Conservation (phyloP, 495 filamentous ascomycete genomes). For the Parathielavia appendiculata region DNA sequence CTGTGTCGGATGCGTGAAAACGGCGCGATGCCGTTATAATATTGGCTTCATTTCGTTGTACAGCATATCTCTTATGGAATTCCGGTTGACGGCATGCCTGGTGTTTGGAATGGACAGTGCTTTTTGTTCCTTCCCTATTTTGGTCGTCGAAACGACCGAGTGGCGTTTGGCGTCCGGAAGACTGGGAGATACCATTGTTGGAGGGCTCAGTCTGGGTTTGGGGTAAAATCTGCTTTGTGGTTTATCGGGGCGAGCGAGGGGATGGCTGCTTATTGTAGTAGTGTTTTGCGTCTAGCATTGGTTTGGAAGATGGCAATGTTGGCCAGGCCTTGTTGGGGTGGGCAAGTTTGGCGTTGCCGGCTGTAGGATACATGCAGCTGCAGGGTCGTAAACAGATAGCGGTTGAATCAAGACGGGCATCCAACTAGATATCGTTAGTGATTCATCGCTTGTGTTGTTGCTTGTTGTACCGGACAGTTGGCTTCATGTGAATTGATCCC, state of each 20-base stretch:
- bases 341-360: background rate
- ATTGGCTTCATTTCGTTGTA: conserved; percentile 17
- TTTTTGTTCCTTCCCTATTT: conserved; percentile 15
- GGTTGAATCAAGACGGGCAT: background rate
- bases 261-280: background rate
- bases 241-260: background rate
- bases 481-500: no score
- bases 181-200: conserved; percentile 31
- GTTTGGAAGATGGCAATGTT: background rate
- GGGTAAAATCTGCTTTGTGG: background rate
- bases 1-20: background rate
- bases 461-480: background rate
- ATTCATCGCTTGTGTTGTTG: background rate
- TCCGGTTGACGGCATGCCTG: conserved; percentile 3
- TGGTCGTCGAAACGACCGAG: conserved; percentile 26
- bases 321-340: background rate
- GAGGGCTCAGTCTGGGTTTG: conserved; percentile 13
- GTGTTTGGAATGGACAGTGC: conserved; percentile 2
- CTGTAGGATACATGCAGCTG: conserved; percentile 9
- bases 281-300: background rate
- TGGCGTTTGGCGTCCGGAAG: conserved; percentile 31
- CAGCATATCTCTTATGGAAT: conserved; percentile 15
- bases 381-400: background rate
- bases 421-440: background rate
- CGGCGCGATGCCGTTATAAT: background rate